Base-by-base conservation (phyloP, 192 early-diverging fungal species). In the Spizellomyces punctatus region DNA sequence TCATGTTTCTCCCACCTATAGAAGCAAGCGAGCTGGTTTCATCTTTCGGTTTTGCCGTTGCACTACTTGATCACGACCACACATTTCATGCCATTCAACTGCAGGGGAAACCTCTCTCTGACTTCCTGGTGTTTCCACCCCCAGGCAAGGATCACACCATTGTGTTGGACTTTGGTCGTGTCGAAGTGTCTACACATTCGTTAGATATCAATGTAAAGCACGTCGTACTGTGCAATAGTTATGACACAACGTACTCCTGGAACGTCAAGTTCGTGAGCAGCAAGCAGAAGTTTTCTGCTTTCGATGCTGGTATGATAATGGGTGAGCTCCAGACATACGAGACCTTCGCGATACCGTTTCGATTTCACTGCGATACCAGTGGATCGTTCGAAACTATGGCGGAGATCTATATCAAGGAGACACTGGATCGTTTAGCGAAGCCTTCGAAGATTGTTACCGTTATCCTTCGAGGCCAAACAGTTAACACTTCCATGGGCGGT, bases 121-220 rank as follows among this genome's bases (percentile, higher is more conserved):
- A 83, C 52, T 76, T 87, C 36, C 55, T 87, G 22, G 57, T 87
- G 6, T 81, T 83, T 43, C 87, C 87, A 12, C 27, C 63, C 6
- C 64, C 68, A 14, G 63, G 43, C 42, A 59, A 57, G 49, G 80
- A 85, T 3, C 64, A 79, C 22, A 78, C 78, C 16, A 67, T 88
- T 3, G 45, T 82, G 4, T 41, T 88, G 10, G 87, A 88, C 57
- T 88, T 88, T 73, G 87, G 87, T 6, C 58, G 58, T 6, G 47
- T 87, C 46, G 87, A 88, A 67, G 61, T 82, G 10, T 65, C 75
- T 16, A 63, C 79, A 0, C 71, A 72, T 22, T 22, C 43, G 21
- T 71, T 83, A 27, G 75, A 74, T 21, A 64, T 80, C 19, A 79
- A 78, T 73, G 72, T 72, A 8, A 83, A 78, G 68, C 72, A 78